phyloP scores from a whole-genome alignment of 192 early-diverging fungal genomes.

The Umbelopsis sp. region DNA sequence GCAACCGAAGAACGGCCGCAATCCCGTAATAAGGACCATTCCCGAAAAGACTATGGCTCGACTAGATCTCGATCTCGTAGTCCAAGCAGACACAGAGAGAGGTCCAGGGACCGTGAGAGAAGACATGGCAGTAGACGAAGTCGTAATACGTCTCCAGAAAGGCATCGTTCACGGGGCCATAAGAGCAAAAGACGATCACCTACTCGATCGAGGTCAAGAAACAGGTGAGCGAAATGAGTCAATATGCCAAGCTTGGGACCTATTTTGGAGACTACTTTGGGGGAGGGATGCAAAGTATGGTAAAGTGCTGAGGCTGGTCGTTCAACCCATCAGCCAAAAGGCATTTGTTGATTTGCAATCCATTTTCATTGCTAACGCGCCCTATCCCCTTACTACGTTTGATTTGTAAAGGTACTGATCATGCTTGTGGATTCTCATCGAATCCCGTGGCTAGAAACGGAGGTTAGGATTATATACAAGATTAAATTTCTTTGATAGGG shows the following conservation, averaged over 20 bases:
- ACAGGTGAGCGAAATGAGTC: conserved; percentile 14
- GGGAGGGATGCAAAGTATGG: not conserved
- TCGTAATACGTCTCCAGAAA: not conserved
- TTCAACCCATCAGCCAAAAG: not conserved
- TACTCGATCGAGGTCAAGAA: conserved; percentile 21
- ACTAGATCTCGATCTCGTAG: conserved; percentile 7
- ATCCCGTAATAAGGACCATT: not conserved
- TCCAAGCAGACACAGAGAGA: conserved; percentile 1
- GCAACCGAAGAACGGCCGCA: not conserved
- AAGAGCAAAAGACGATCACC: conserved; percentile 18
- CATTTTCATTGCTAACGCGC: not conserved
- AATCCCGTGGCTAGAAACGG: too few relatives aligned
- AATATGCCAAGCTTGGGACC: conserved; percentile 16
- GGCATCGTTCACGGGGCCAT: conserved; percentile 16
- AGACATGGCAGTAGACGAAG: not conserved
- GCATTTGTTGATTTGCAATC: not conserved
- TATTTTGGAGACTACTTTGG: not conserved
- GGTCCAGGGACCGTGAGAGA: conserved; percentile 25
- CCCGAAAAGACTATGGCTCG: conserved; percentile 10
- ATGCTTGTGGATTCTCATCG: too few relatives aligned
- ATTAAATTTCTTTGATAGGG: conserved; percentile 2
- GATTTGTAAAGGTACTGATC: too few relatives aligned
- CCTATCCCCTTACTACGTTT: too few relatives aligned
- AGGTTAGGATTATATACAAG: not conserved
- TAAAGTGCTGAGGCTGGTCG: not conserved